phyloP scores from a whole-genome alignment of 2,329 filamentous ascomycete species.

The Apiospora koreana region DNA sequence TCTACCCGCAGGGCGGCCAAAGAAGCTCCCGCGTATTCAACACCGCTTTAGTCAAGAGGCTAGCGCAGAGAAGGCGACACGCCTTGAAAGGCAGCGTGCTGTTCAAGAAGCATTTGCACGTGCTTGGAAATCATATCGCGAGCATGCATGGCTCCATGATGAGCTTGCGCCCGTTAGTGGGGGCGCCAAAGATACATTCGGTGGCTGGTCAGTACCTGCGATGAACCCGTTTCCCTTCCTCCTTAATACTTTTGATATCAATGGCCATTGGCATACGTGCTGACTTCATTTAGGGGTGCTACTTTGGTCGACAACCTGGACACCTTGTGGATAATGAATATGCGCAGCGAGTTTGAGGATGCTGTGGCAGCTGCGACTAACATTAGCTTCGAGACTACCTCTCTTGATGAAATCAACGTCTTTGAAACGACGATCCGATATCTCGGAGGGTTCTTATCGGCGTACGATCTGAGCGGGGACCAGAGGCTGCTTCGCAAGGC shows the following conservation, averaged over 20 bases:
- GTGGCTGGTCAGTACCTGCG: conserved; percentile 38
- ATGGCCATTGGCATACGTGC: neutral
- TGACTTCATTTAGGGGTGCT: conserved; percentile 25
- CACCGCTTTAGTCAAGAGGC: conserved; percentile 21
- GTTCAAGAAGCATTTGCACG: conserved; percentile 25
- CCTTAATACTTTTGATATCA: neutral
- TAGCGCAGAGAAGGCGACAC: conserved; percentile 17
- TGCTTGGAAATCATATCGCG: conserved; percentile 41
- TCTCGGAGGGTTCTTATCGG: conserved; percentile 30
- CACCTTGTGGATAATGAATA: conserved; percentile 44
- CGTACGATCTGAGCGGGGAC: conserved; percentile 39
- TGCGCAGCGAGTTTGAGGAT: conserved; percentile 45
- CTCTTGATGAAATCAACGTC: conserved; percentile 30
- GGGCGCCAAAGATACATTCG: conserved; percentile 40
- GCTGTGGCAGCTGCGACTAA: conserved; percentile 40
- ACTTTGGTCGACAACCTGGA: conserved; percentile 45
- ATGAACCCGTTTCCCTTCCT: neutral
- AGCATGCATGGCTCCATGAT: conserved; percentile 43
- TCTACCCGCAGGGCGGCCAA: conserved; percentile 24
- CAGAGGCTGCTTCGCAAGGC: conserved; percentile 38
- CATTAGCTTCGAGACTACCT: conserved; percentile 45
- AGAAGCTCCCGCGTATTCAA: conserved; percentile 25
- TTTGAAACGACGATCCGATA: conserved; percentile 43
- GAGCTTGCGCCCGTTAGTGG: conserved; percentile 44
- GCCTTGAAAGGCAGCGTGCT: conserved; percentile 21